phyloP scores from a whole-genome alignment of 495 filamentous ascomycete species.

The Penicillium ochrochloron region DNA sequence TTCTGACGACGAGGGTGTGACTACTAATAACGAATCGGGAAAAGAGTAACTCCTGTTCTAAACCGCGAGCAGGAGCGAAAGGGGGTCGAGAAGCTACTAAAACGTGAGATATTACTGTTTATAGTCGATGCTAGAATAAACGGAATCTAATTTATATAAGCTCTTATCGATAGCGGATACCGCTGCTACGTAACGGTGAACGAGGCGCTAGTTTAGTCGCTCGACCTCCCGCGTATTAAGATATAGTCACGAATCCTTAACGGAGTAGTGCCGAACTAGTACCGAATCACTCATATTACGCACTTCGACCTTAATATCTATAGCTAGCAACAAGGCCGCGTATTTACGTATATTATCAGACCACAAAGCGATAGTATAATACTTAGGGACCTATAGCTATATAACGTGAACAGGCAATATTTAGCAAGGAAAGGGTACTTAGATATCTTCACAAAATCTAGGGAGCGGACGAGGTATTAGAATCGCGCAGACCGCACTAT shows the following conservation, averaged over 20 bases:
- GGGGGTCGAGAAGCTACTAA: constrained; percentile 8
- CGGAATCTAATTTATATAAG: constrained; percentile 11
- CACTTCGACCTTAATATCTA: not conserved
- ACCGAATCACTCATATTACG: not conserved
- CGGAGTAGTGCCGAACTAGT: not conserved
- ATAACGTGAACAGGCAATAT: not conserved
- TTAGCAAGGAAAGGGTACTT: not conserved
- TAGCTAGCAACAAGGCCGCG: not conserved
- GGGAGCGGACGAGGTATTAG: not conserved
- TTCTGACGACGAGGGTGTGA: not conserved
- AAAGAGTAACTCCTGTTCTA: constrained; percentile 16
- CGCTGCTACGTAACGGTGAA: not conserved
- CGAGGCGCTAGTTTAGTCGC: not conserved
- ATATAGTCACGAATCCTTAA: not conserved
- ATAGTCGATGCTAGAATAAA: constrained; percentile 10
- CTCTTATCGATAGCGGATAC: not conserved
- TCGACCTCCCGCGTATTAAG: not conserved
- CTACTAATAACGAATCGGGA: not conserved
- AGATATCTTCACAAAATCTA: not conserved
- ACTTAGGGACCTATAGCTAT: not conserved
- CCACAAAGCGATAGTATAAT: not conserved
- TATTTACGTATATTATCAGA: not conserved
- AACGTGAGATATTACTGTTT: constrained; percentile 8
- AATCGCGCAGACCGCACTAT: not conserved
- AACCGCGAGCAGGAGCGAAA: constrained; percentile 10